Evolutionary conservation across 257 asterid genomes (phyloP), one percentile per base, ranked within the genome.

Genomic region (Linaria vulgaris): DNA sequence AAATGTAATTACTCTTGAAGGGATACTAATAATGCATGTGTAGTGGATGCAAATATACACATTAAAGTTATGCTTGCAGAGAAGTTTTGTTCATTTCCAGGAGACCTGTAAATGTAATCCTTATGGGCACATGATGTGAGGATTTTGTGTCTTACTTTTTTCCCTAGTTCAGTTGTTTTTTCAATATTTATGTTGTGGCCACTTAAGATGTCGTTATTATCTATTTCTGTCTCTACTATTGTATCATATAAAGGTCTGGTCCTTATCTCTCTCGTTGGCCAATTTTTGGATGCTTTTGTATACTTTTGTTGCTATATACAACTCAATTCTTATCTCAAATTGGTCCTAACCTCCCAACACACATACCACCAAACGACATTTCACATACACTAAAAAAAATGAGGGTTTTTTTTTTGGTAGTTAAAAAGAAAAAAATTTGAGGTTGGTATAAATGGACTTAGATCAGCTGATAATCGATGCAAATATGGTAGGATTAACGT

Each of bases 241-340:
- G 86, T 75, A 62, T 56, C 61, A 60, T 47, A 27, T 54, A 12
- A 20, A 73, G 64, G 90, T 79, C 69, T 27, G 37, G 95, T 83
- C 95, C 63, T 55, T 69, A 61, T 86, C 90, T 24, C 63, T 64
- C 64, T 67, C 79, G 68, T 24, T 19, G 72, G 45, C n/a, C n/a
- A n/a, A n/a, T n/a, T n/a, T n/a, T n/a, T n/a, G n/a, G n/a, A n/a
- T n/a, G n/a, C n/a, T n/a, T n/a, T n/a, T n/a, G n/a, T n/a, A 64
- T 68, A 63, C 0, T 24, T 73, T 79, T 79, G 88, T 34, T 34
- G 41, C 41, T 34, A 34, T 34, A 34, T 11, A 34, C n/a, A n/a
- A n/a, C n/a, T 4, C 41, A 27, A 2, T 27, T 27, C 34, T 27
- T 27, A 27, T 27, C 34, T 27, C 34, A 3, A 27, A 6, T 27